phyloP scores from a whole-genome alignment of 768 basidiomycete species.

The Russula compacta region DNA sequence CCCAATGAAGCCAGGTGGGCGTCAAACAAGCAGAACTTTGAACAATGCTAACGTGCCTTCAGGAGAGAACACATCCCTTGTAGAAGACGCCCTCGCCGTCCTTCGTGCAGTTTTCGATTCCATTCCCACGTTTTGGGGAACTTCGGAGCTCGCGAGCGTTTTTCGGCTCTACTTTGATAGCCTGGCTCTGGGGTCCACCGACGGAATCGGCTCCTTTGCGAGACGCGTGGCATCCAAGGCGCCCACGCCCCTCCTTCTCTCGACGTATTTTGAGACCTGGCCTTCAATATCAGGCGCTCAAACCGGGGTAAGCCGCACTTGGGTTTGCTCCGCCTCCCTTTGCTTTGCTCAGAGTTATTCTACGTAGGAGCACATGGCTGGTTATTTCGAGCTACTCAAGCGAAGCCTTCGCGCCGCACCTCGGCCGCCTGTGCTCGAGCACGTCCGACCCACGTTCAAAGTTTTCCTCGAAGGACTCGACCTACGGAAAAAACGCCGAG shows the following conservation, averaged over 20 bases:
- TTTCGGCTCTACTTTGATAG: constrained; percentile 48
- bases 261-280: constrained; percentile 57
- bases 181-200: constrained; percentile 25
- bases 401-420: constrained; percentile 12
- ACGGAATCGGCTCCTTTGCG: constrained; percentile 36
- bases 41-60: constrained; percentile 20
- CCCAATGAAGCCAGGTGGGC: constrained; percentile 20
- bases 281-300: constrained; percentile 30
- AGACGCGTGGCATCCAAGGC: constrained; percentile 64
- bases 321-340: neutral
- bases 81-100: constrained; percentile 35
- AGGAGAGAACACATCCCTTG: constrained; percentile 23
- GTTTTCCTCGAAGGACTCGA: constrained; percentile 18
- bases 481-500: constrained; percentile 7
- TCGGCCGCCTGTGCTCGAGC: constrained; percentile 12
- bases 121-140: constrained; percentile 78
- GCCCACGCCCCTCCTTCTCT: constrained; percentile 57
- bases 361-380: constrained; percentile 4
- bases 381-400: constrained; percentile 17
- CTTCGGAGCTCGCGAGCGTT: constrained; percentile 46
- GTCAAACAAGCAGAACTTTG: neutral
- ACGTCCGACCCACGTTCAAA: constrained; percentile 17
- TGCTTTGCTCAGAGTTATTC: neutral
- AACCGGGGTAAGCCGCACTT: constrained; percentile 5
- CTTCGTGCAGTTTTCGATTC: constrained; percentile 62